phyloP scores from a whole-genome alignment of 768 basidiomycete species.

The Leucosporidium scottii region DNA sequence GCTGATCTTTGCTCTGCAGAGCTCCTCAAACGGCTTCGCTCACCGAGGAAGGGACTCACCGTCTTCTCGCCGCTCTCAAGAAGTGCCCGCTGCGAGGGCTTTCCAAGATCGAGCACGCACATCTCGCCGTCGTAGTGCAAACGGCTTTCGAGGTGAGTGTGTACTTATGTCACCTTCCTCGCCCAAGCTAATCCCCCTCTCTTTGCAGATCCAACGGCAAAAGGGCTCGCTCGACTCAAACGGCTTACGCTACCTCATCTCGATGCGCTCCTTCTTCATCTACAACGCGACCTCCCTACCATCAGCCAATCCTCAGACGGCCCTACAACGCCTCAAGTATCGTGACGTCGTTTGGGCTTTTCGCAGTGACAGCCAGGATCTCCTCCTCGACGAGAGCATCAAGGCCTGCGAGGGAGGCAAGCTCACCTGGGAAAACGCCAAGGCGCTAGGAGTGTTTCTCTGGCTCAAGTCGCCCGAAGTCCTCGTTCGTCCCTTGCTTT shows the following conservation, averaged over 20 bases:
- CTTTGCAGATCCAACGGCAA: constrained; percentile 71
- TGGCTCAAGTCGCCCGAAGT: constrained; percentile 77
- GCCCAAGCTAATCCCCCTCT: background rate
- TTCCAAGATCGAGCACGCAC: constrained; percentile 70
- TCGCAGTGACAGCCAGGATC: constrained; percentile 86
- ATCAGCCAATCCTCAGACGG: too few relatives aligned
- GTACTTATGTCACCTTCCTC: background rate
- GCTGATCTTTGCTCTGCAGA: background rate
- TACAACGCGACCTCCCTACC: background rate
- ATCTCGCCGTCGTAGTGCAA: constrained; percentile 75
- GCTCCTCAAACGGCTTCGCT: background rate
- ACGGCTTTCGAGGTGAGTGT: constrained; percentile 64
- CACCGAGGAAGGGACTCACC: constrained; percentile 32
- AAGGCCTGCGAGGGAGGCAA: constrained; percentile 49
- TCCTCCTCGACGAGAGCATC: constrained; percentile 64
- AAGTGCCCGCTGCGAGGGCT: constrained; percentile 60
- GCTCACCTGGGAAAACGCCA: constrained; percentile 84
- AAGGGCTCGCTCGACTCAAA: constrained; percentile 83
- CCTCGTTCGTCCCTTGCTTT: constrained; percentile 52
- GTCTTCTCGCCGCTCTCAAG: constrained; percentile 61
- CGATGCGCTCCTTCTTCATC: constrained; percentile 68
- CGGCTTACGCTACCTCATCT: constrained; percentile 85
- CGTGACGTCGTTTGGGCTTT: constrained; percentile 97
- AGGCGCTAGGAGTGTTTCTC: constrained; percentile 73
- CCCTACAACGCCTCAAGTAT: constrained; percentile 57